Conservation (phyloP, 164 flowering plant genomes). For the Chimonanthus salicifolius region DNA sequence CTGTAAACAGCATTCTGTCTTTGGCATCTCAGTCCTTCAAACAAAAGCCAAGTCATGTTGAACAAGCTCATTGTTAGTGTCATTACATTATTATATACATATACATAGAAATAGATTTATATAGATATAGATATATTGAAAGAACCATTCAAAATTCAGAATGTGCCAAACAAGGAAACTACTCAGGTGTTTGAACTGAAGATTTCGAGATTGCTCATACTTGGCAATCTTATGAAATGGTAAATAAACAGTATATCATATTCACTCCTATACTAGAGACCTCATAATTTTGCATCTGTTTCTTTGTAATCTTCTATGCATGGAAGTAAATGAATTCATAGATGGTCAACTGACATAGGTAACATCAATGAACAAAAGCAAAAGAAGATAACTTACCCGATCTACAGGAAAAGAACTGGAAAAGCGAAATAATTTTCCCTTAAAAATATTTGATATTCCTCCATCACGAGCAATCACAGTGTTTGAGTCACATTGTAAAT, state of each 20-base stretch:
- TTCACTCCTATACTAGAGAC: neutral
- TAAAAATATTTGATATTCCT: conserved; percentile 44
- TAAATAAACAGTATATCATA: neutral
- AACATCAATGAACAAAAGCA: neutral
- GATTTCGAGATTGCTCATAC: neutral
- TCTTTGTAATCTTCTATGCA: neutral
- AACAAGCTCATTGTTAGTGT: no score
- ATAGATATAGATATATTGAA: no score
- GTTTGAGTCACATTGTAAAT: conserved; percentile 19
- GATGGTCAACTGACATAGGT: neutral
- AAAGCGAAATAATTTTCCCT: conserved; percentile 58
- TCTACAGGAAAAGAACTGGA: conserved; percentile 75
- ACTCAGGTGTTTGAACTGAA: neutral
- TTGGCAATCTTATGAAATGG: neutral
- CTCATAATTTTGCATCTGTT: neutral
- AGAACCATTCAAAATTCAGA: no score
- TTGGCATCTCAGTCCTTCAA: no score
- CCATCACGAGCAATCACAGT: conserved; percentile 14
- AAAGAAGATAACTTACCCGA: conserved; percentile 40
- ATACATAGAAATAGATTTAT: no score
- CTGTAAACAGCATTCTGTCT: no score
- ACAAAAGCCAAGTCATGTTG: no score
- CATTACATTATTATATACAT: no score
- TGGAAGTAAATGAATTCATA: neutral
- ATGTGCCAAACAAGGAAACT: neutral